Evolutionary conservation across 2,329 filamentous ascomycete genomes (phyloP), one percentile per base, ranked within the genome.

Genomic region (Ophiocordyceps camponoti-saundersi): DNA sequence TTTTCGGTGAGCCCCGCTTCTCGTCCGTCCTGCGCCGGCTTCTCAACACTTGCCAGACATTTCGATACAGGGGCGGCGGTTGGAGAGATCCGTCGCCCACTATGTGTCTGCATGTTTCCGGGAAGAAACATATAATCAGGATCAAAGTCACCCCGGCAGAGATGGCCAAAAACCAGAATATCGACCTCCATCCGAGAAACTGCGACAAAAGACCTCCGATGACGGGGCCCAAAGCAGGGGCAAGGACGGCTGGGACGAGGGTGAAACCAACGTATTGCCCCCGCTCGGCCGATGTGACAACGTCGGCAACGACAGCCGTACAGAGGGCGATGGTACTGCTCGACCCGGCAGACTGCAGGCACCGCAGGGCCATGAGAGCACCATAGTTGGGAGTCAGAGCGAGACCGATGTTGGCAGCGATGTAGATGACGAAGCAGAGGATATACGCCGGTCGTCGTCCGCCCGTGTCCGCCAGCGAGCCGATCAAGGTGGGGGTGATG

Each of bases 131-230:
- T 1, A 67, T 41, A 7, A 75, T 55, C 0, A 71, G 50, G 0
- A 70, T 46, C 3, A 73, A 53, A 22, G 69, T 61, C 0, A 67
- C 62, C 0, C 57, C 59, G 0, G 59, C 53, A 1, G 65, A 52
- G 10, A 80, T 77, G 12, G 68, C 61, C 13, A 81, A 58, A 47
- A 79, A 77, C 75, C 77, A 80, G 53, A 82, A 82, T 26, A 80
- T 74, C 30, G 67, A 64, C 30, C 70, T 63, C 77, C 78, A 82
- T 1, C 74, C 74, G 0, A 78, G 61, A 44, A 69, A 74, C 44
- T 78, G 65, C 4, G 67, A 65, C 2, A 82, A 62, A 1, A 78
- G 51, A 1, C 77, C 79, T 2, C 78, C 77, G 15, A 81, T 63
- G 12, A 80, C 66, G 0, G 80, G 79, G 0, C 74, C 70, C 3